phyloP scores from a whole-genome alignment of 352 stramenopile species.

The Pythium guiyangense region DNA sequence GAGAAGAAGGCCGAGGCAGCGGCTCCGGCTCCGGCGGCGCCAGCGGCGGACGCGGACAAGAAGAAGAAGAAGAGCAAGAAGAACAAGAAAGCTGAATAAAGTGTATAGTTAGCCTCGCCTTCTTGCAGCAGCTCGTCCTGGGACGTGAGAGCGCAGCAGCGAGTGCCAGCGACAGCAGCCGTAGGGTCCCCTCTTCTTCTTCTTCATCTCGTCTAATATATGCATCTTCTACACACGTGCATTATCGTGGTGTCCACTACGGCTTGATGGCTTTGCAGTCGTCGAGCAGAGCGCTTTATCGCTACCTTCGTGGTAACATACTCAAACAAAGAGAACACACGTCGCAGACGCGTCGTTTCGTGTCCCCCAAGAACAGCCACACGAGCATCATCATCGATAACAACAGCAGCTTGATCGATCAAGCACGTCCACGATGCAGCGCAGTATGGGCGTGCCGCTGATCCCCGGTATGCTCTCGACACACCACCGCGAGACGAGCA shows the following conservation, averaged over 20 bases:
- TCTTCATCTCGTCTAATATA: slow-evolving; percentile 2
- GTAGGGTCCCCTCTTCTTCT: not conserved
- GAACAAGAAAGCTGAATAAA: slow-evolving; percentile 76
- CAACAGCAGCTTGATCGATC: too few species aligned
- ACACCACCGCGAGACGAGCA: slow-evolving; percentile 37
- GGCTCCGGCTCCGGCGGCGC: slow-evolving; percentile 11
- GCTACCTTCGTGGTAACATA: not conserved
- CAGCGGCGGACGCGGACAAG: slow-evolving; percentile 37
- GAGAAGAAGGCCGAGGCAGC: slow-evolving; percentile 35
- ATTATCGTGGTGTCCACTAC: too few species aligned
- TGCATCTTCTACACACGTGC: not conserved
- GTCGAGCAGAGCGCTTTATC: too few species aligned
- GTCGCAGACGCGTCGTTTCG: slow-evolving; percentile 1
- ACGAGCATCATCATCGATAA: too few species aligned
- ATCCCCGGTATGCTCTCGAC: slow-evolving; percentile 56
- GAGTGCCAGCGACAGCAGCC: not conserved
- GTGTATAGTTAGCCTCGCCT: slow-evolving; percentile 34
- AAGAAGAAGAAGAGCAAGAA: slow-evolving; percentile 82
- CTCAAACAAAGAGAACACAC: not conserved
- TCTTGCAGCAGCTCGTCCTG: not conserved
- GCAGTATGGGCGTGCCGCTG: slow-evolving; percentile 21
- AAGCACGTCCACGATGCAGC: not conserved
- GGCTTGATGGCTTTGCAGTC: not conserved
- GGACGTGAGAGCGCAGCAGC: not conserved
- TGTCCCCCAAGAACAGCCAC: not conserved